A percentile compares a stretch with the other conserved stretches of the same genome.
These are phyloP conservation scores for Protea cynaroides DNA, from an alignment of 164 flowering plant species.

Conservation along the genomic window DNA sequence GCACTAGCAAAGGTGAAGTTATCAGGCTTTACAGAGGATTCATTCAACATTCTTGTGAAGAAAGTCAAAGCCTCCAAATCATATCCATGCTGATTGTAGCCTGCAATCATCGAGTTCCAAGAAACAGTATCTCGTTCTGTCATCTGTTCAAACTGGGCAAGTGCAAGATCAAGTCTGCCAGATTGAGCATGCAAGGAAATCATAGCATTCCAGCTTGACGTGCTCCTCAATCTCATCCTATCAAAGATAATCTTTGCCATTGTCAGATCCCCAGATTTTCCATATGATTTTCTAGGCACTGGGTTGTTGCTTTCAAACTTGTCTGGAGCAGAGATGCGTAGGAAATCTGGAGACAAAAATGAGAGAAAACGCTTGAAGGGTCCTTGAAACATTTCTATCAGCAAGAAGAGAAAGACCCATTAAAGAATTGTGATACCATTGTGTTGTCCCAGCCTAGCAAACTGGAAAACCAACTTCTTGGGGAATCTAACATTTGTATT, in stretches of 20 bases:
- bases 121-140: conserved; percentile 22
- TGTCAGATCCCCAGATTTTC: conserved; percentile 51
- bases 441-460: too few relatives aligned
- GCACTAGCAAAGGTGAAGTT: conserved; percentile 34
- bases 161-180: too few relatives aligned
- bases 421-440: too few relatives aligned
- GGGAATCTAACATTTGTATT: too few relatives aligned
- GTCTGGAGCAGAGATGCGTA: too few relatives aligned
- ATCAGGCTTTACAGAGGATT: conserved; percentile 17
- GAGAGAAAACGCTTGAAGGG: too few relatives aligned
- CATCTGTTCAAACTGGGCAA: conserved; percentile 43
- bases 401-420: too few relatives aligned
- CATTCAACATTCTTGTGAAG: conserved; percentile 21
- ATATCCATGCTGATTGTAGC: conserved; percentile 25
- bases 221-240: conserved; percentile 46
- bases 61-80: conserved; percentile 20
- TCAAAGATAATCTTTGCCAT: conserved; percentile 54
- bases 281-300: too few relatives aligned
- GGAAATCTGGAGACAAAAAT: too few relatives aligned
- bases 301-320: too few relatives aligned
- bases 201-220: conserved; percentile 62
- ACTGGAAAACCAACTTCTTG: too few relatives aligned
- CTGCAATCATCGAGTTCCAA: conserved; percentile 33
- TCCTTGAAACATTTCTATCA: too few relatives aligned
- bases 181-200: conserved; percentile 57